These are phyloP conservation scores for Collybiopsis luxurians DNA, from an alignment of 768 basidiomycete species.

Conservation along the genomic window DNA sequence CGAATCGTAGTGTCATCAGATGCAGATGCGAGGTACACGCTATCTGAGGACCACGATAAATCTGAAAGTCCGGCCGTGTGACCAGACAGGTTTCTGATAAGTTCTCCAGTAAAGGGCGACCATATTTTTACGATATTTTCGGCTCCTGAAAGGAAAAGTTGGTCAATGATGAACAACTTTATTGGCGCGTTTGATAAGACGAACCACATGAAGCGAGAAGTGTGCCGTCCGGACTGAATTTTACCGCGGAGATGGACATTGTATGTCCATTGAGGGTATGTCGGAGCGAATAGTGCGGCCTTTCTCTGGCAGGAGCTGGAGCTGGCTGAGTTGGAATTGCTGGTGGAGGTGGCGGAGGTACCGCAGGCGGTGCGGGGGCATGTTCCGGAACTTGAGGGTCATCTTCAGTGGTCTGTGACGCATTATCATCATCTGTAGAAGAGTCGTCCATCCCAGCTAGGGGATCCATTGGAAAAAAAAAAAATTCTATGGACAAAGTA, in stretches of 20 bases:
- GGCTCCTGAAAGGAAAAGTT: constrained; percentile 46
- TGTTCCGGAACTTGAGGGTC: constrained; percentile 75
- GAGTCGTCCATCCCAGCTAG: constrained; percentile 47
- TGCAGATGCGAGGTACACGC: constrained; percentile 80
- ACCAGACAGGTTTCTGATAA: constrained; percentile 70
- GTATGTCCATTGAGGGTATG: constrained; percentile 77
- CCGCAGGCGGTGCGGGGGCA: constrained; percentile 34
- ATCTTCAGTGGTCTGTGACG: constrained; percentile 84
- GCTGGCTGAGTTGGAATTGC: constrained; percentile 22
- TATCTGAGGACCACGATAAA: constrained; percentile 85
- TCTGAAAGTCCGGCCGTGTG: constrained; percentile 87
- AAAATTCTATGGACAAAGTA: not conserved
- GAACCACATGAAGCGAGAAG: constrained; percentile 84
- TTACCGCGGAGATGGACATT: constrained; percentile 82
- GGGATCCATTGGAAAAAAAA: constrained; percentile 39
- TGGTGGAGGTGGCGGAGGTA: constrained; percentile 27
- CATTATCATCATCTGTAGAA: constrained; percentile 58
- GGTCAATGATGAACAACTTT: constrained; percentile 4
- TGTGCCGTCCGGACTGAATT: constrained; percentile 88
- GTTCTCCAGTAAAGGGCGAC: constrained; percentile 77
- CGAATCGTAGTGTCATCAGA: constrained; percentile 90
- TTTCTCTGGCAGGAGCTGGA: constrained; percentile 29
- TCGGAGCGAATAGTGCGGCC: constrained; percentile 67
- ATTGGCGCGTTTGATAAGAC: constrained; percentile 10
- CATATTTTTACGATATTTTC: constrained; percentile 81